Base-by-base conservation (phyloP, 371 early-diverging fungal genomes). In the Actinomortierella ambigua region DNA sequence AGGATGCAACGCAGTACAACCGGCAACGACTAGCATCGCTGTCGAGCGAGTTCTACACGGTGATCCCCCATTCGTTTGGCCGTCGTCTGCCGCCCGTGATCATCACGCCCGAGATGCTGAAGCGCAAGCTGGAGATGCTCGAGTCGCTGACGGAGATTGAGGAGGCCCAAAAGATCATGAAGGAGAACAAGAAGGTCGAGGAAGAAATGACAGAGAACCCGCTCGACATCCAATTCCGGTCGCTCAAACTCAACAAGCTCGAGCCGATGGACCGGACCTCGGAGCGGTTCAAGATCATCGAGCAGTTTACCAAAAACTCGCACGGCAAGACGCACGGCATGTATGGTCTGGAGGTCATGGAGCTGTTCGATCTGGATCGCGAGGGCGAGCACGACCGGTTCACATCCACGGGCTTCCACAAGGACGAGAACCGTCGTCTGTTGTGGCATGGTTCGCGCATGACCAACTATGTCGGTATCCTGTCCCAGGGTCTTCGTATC, bases 391-490 rank as follows among this genome's bases (percentile, higher is more conserved):
- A 46, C 13, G 80, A 80, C n/a, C 47, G 81, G 9, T 83, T 75
- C 50, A 53, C 66, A 11, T 56, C 50, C 6, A 41, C 66, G 7
- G 75, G 65, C 17, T 68, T 63, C 40, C 52, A 60, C 47, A 68
- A 79, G 27, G 42, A 84, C 51, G 77, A 79, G 48, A 85, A 84
- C 61, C 69, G 78, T 27, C 79, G 78, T 27, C 59, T 87, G 39
- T 61, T 87, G 15, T 87, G 88, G 87, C 87, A 87, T 59, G 87
- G 87, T 63, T 75, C 76, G 50, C 76, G 86, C 29, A 58, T 82
- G 2, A 86, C 85, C 24, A 88, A 88, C 71, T 87, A 70, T 79
- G 82, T 79, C 14, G 88, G 89, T 51, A 87, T 87, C 61, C 62
- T 87, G 42, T 79, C 80, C 20, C 86, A 87, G 64, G 87, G 86